phyloP scores from a whole-genome alignment of 257 asterid species.

The Linaria vulgaris region DNA sequence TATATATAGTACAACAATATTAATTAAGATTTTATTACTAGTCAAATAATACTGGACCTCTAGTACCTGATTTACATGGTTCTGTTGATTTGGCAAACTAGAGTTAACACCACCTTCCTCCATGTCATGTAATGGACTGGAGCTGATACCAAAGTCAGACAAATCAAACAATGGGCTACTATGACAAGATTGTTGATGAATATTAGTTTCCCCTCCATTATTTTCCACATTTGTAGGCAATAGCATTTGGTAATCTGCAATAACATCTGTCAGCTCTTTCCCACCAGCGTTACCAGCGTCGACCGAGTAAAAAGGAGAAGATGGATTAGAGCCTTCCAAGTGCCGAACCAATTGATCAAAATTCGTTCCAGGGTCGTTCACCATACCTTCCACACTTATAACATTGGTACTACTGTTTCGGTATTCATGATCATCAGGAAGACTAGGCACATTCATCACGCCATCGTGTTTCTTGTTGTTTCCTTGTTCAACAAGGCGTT shows the following conservation, averaged over 20 bases:
- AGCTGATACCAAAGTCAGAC: slow-evolving; percentile 20
- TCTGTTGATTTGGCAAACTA: slow-evolving; percentile 24
- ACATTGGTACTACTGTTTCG: background rate
- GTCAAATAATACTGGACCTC: slow-evolving; percentile 28
- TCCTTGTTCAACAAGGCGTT: slow-evolving; percentile 5
- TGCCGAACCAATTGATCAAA: slow-evolving; percentile 13
- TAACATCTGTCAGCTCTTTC: slow-evolving; percentile 1
- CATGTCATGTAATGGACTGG: slow-evolving; percentile 3
- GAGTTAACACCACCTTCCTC: slow-evolving; percentile 15
- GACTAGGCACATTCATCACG: background rate
- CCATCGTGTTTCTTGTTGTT: background rate
- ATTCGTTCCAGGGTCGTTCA: background rate
- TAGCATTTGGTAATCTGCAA: slow-evolving; percentile 16
- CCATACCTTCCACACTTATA: background rate
- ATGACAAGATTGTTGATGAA: background rate
- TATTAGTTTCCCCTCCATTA: slow-evolving; percentile 18
- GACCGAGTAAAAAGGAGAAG: background rate
- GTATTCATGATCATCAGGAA: background rate
- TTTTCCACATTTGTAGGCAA: background rate
- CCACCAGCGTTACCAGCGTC: slow-evolving; percentile 1
- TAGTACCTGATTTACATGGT: slow-evolving; percentile 13
- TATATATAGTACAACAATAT: no score
- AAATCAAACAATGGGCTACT: slow-evolving; percentile 21
- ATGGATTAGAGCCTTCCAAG: background rate
- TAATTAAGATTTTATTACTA: no score